Evolutionary conservation across 2,329 filamentous ascomycete genomes (phyloP), one percentile per base, ranked within the genome.

Genomic region (Verticillium longisporum): DNA sequence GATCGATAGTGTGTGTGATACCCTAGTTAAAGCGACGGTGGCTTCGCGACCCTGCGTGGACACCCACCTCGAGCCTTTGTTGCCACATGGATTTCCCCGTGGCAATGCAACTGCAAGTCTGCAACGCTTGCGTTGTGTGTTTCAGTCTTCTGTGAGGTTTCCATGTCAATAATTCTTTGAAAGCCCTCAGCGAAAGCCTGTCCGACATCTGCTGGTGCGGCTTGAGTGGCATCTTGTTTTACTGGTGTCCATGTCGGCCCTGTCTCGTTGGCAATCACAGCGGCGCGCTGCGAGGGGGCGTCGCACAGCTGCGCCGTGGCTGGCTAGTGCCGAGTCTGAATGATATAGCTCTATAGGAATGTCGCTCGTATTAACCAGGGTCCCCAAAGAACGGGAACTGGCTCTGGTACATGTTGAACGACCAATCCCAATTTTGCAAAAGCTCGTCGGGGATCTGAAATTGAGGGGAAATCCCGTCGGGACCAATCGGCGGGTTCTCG

Each of bases 361-460:
- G 18, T 50, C 45, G 45, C 21, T 26, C 5, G 45, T 50, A 1
- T 55, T 34, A 56, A 9, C 55, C 55, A 18, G 55, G 31, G 32
- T 56, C 55, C 10, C 32, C 55, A 18, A 56, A 56, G 15, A 36
- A 56, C 15, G 55, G 55, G n/a, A 56, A 56, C n/a, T 56, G 55
- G 55, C 55, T 56, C 55, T n/a, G 55, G 21, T 56, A 58, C 32
- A 57, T 55, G 55, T 58, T 56, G 41, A 50, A 56, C 4, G 55
- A 45, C 60, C 60, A 61, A 2, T 56, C 57, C 60, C 60, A 61
- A 14, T 58, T 41, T 56, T 61, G 60, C 31, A 61, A 41, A 14
- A 61, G 60, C 41, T 61, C 60, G 56, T 61, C 38, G 9, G 60
- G 60, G 31, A 61, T 56, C 55, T 61, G 60, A n/a, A 61, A 56